A percentile compares a stretch with the other conserved stretches of the same genome.
These are phyloP conservation scores for Tranzscheliella williamsii DNA, from an alignment of 1,284 basidiomycete species.

Conservation along the genomic window DNA sequence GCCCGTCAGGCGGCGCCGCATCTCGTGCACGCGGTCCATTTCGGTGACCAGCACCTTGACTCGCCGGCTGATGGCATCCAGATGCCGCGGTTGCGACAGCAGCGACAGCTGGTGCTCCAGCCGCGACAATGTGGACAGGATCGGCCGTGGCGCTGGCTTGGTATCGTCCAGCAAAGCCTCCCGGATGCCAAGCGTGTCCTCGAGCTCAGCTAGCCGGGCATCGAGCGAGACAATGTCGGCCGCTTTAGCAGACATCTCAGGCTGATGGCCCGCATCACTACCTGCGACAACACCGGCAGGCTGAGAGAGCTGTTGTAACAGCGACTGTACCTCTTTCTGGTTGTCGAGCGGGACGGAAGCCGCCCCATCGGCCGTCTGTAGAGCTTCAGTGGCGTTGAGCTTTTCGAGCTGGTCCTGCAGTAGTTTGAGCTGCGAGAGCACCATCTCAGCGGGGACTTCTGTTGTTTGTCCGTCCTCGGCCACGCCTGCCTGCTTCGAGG, in stretches of 20 bases:
- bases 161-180: slow-evolving; percentile 37
- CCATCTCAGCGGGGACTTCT: slow-evolving; percentile 7
- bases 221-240: slow-evolving; percentile 17
- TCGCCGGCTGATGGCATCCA: slow-evolving; percentile 92
- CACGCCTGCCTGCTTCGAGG: background rate
- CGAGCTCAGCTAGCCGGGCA: slow-evolving; percentile 29
- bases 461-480: background rate
- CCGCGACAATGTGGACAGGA: slow-evolving; percentile 78
- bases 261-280: background rate
- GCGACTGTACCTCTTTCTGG: background rate
- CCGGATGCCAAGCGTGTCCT: slow-evolving; percentile 33
- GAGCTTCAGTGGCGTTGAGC: background rate
- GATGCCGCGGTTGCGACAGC: slow-evolving; percentile 90
- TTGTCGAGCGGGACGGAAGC: background rate
- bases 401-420: slow-evolving; percentile 20
- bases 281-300: slow-evolving; percentile 1
- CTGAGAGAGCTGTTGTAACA: background rate
- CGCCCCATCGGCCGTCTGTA: background rate
- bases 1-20: slow-evolving; percentile 61
- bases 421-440: slow-evolving; percentile 21
- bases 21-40: slow-evolving; percentile 78
- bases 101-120: slow-evolving; percentile 83
- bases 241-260: background rate
- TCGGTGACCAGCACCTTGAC: slow-evolving; percentile 90
- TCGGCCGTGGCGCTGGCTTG: slow-evolving; percentile 70